phyloP scores from a whole-genome alignment of 1,284 basidiomycete genomes.

The Leccinum griseonigrum region DNA sequence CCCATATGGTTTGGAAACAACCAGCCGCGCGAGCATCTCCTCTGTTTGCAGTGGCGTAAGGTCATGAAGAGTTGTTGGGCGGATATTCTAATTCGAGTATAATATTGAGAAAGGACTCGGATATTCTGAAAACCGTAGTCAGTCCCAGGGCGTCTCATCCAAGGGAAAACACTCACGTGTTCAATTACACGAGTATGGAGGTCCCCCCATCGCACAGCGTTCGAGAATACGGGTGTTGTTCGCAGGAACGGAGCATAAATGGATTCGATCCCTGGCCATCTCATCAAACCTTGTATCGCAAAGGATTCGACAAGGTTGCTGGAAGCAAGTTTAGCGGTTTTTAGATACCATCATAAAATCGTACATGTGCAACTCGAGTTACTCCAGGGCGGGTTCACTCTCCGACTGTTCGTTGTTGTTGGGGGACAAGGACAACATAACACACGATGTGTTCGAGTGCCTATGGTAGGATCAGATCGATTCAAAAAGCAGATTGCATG shows the following conservation, averaged over 20 bases:
- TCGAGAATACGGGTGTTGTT: slow-evolving; percentile 79
- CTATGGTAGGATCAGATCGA: slow-evolving; percentile 38
- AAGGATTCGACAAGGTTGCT: slow-evolving; percentile 98
- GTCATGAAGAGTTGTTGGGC: slow-evolving; percentile 88
- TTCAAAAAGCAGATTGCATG: background rate
- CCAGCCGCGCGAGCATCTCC: slow-evolving; percentile 83
- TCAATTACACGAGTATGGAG: slow-evolving; percentile 96
- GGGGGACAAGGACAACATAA: slow-evolving; percentile 90
- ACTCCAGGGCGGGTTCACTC: slow-evolving; percentile 76
- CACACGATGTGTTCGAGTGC: slow-evolving; percentile 92
- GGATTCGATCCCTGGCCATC: slow-evolving; percentile 95
- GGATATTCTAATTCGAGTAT: slow-evolving; percentile 86
- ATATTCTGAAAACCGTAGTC: slow-evolving; percentile 68
- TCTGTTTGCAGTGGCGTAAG: slow-evolving; percentile 83
- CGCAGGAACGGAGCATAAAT: slow-evolving; percentile 87
- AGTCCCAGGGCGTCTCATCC: background rate
- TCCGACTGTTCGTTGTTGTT: slow-evolving; percentile 97
- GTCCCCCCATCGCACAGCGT: slow-evolving; percentile 89
- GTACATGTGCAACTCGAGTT: slow-evolving; percentile 86
- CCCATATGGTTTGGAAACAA: slow-evolving; percentile 90
- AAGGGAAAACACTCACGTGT: slow-evolving; percentile 63
- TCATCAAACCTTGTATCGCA: slow-evolving; percentile 92
- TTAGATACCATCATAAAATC: slow-evolving; percentile 33
- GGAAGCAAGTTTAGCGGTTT: slow-evolving; percentile 8
- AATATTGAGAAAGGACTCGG: slow-evolving; percentile 92